Percentiles rank a stretch among this genome's conserved stretches.
These are phyloP conservation scores for Wallacemonas sp. DNA, from an alignment of 208 protist genomes.

Conservation along the genomic window DNA sequence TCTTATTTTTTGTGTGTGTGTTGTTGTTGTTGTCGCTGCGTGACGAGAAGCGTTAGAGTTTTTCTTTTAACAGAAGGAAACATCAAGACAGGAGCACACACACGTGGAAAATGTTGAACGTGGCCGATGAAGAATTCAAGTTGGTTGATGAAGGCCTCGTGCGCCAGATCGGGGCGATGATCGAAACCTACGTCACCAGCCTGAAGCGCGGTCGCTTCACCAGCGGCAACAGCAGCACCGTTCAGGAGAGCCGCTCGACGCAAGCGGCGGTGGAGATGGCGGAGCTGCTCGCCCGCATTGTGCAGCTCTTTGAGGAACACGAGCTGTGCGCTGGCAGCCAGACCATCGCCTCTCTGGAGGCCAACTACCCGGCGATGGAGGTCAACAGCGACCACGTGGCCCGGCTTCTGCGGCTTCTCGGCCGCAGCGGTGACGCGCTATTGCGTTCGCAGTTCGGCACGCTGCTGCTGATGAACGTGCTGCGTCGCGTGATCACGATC, in stretches of 20 bases:
- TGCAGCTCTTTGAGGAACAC: conserved; percentile 51
- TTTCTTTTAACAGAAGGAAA: background rate
- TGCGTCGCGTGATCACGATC: conserved; percentile 77
- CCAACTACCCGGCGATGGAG: conserved; percentile 44
- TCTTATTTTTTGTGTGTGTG: no score
- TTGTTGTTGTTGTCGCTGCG: background rate
- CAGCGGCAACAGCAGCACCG: conserved; percentile 16
- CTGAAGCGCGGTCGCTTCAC: conserved; percentile 48
- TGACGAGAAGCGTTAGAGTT: background rate
- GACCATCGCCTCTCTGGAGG: conserved; percentile 41
- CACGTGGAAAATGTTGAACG: conserved; percentile 12
- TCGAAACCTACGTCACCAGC: conserved; percentile 70
- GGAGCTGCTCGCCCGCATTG: conserved; percentile 56
- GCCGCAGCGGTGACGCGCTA: conserved; percentile 50
- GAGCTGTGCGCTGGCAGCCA: conserved; percentile 38
- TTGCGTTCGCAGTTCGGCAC: conserved; percentile 71
- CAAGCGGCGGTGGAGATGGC: conserved; percentile 55
- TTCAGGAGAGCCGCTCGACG: conserved; percentile 59
- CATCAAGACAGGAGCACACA: background rate
- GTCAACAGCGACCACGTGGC: conserved; percentile 60
- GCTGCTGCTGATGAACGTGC: conserved; percentile 86
- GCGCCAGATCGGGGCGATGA: conserved; percentile 40
- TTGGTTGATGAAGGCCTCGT: conserved; percentile 35
- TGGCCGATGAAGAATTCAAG: conserved; percentile 17
- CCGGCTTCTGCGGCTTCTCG: conserved; percentile 58